These are phyloP conservation scores for Dipodascopsis tothii DNA, from an alignment of 805 yeast species.

Conservation along the genomic window DNA sequence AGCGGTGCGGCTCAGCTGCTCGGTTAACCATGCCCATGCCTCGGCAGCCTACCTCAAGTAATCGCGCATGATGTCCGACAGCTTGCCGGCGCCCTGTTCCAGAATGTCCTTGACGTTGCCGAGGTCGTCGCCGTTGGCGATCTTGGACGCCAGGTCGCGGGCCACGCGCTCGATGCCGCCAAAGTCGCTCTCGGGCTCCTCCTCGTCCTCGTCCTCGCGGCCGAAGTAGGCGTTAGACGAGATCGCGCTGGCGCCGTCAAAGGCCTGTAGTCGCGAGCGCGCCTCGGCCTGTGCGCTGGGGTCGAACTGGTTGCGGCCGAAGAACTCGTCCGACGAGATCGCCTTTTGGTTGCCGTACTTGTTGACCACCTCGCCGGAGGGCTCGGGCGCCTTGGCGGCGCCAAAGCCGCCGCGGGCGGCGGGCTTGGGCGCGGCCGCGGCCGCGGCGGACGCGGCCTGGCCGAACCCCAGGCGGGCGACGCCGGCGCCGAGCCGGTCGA, in stretches of 20 bases:
- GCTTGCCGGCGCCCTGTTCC: conserved; percentile 87
- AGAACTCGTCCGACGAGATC: conserved; percentile 89
- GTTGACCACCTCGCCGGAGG: conserved; percentile 29
- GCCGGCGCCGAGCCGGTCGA: conserved; percentile 12
- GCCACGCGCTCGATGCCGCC: conserved; percentile 53
- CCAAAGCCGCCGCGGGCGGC: conserved; percentile 35
- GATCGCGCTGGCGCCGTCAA: conserved; percentile 80
- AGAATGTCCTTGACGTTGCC: conserved; percentile 83
- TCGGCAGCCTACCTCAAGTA: conserved; percentile 30
- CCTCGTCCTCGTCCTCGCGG: conserved; percentile 54
- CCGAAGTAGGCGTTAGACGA: conserved; percentile 92
- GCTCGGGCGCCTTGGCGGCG: conserved; percentile 28
- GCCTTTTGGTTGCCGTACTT: conserved; percentile 88
- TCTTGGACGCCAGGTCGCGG: conserved; percentile 57
- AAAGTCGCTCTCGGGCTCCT: conserved; percentile 26
- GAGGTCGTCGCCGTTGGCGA: conserved; percentile 75
- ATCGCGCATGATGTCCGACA: conserved; percentile 80
- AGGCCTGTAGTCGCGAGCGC: conserved; percentile 65
- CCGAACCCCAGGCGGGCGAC: conserved; percentile 84
- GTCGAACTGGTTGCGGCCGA: conserved; percentile 81
- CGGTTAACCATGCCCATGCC: too few species aligned
- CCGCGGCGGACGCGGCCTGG: conserved; percentile 46
- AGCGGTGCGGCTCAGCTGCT: too few species aligned
- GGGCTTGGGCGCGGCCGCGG: conserved; percentile 21
- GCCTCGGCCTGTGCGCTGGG: conserved; percentile 75